Conservation (phyloP, 1,284 basidiomycete species). For the Cronartium ribicola region DNA sequence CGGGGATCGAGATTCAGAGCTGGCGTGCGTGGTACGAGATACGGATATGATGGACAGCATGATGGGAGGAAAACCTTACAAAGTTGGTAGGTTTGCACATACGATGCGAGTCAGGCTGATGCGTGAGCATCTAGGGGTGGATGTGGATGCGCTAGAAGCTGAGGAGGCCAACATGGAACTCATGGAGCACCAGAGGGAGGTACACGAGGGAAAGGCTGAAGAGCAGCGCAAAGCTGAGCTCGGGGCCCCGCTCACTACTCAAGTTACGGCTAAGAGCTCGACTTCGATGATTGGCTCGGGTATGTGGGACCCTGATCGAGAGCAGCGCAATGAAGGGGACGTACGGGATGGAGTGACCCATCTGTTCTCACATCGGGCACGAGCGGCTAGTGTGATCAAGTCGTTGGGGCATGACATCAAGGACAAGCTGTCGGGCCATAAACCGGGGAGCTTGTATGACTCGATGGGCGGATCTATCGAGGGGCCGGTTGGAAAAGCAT, state of each 20-base stretch:
- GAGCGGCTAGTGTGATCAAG: constrained; percentile 50
- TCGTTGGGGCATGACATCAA: constrained; percentile 75
- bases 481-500: constrained; percentile 22
- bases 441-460: constrained; percentile 51
- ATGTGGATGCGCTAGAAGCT: constrained; percentile 79
- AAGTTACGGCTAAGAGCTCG: constrained; percentile 8
- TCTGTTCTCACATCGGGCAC: constrained; percentile 15
- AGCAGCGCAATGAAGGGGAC: constrained; percentile 15
- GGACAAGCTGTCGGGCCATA: constrained; percentile 56
- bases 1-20: constrained; percentile 93
- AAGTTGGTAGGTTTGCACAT: constrained; percentile 95
- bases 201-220: constrained; percentile 52
- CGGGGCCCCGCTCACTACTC: background rate
- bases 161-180: constrained; percentile 60
- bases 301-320: constrained; percentile 31
- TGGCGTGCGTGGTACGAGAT: constrained; percentile 86
- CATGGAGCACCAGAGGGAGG: constrained; percentile 52
- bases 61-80: constrained; percentile 91
- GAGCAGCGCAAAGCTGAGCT: background rate
- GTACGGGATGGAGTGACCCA: constrained; percentile 23
- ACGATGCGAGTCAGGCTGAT: constrained; percentile 87
- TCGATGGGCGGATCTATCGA: constrained; percentile 46
- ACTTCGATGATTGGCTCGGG: constrained; percentile 6
- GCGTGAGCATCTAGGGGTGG: constrained; percentile 91
- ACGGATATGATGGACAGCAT: constrained; percentile 87